Base-by-base conservation (phyloP, 2,329 filamentous ascomycete species). In the Xylariaceae sp. region DNA sequence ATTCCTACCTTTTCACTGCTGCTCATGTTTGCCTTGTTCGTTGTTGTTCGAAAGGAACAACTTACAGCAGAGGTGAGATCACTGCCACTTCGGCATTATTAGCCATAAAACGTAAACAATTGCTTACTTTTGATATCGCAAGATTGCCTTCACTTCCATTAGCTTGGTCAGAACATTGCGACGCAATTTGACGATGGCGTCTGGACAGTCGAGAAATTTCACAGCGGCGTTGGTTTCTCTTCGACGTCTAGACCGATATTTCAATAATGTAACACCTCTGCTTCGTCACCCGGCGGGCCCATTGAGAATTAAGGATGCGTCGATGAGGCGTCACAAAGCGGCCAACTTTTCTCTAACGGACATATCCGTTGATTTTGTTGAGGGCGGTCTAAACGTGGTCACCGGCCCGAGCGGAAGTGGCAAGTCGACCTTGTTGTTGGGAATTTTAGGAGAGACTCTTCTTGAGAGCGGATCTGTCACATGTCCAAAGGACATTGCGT, bases 141-240 rank as follows among this genome's bases (percentile, higher is more conserved):
- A 63, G n/a, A 75, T 80, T 45, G 82, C 82, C 8, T 85, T 85
- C 64, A 85, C 82, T 2, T 78, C 82, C 1, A 75, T 83, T 7
- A 78, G 76, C 6, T 74, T 85, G 6, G 76, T 83, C 64, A 77
- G 79, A 64, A 81, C 77, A 1, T 74, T 85, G 57, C 77, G 82
- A 15, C 73, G 76, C 53, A 82, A 84, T 57, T 74, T 84, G 49
- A 74, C 76, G 56, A 80, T 80, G 73, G 73, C 78, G 4, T 81
- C 79, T 30, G 73, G 73, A 15, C 72, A 81, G 62, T 76, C 74
- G 10, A 73, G 75, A 55, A 68, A 69, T 30, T 68, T 77, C 9
- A 78, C 76, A 1, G 74, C 74, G n/a, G 77, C 76, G 42, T 64
- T 73, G 15, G 77, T 80, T 13, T 81, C 81, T 10, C 72, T 84